Evolutionary conservation across 2,329 filamentous ascomycete species (phyloP), one percentile per base, ranked within the genome.

Genomic region (Colletotrichum aenigma): DNA sequence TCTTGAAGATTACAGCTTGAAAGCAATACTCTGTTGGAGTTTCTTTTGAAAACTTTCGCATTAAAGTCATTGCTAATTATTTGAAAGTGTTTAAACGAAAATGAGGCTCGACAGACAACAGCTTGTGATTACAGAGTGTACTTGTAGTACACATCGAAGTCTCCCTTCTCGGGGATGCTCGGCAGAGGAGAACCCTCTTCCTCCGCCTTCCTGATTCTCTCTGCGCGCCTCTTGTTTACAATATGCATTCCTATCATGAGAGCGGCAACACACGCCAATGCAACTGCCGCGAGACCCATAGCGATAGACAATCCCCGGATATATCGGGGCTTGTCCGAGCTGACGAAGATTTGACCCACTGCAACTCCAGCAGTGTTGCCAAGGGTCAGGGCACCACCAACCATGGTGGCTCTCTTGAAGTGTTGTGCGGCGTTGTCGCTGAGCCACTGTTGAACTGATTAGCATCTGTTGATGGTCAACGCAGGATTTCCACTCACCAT

Each of bases 311-410:
- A 79, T 1, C 83, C 83, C 48, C 71, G 80, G 26, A 84, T 77
- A 32, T 84, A 84, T 3, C 83, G 76, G 1, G 81, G 81, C 72
- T 82, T 71, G 69, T 79, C 72, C 26, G 78, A 16, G 62, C 80
- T 73, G 65, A 81, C 81, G 71, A 86, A 89, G 0, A 89, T 84
- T 75, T 89, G 88, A 0, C 87, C 87, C 0, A 87, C 86, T 1
- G 87, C 86, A 10, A 89, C 85, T 13, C 88, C 88, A 0, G 87
- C 87, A 3, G 84, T 85, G 36, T 89, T 89, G 2, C 85, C 88
- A 1, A 89, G 83, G 0, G 87, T 88, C 66, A 87, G 85, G 12
- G 88, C 84, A 32, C 87, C 79, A 2, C 87, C 87, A 13, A 89
- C 84, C 5, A 84, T 87, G 0, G 88, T 83, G 0, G 88, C 87